Percentiles rank a stretch among this genome's conserved stretches.
These are phyloP conservation scores for Phytophthora meadii DNA, from an alignment of 352 stramenopile species.

Conservation along the genomic window DNA sequence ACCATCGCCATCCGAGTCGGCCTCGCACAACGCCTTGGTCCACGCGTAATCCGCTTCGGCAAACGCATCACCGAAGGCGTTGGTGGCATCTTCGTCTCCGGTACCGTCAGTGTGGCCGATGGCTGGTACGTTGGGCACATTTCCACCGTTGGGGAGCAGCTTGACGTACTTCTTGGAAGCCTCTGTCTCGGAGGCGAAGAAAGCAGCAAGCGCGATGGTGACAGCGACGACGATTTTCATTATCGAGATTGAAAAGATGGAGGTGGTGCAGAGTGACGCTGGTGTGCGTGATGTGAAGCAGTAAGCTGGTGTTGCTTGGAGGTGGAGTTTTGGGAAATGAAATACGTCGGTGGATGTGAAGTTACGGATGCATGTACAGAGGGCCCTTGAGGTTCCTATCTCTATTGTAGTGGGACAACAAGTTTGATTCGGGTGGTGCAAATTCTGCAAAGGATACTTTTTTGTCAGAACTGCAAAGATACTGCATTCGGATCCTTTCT, in stretches of 20 bases:
- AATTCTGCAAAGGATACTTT: too few relatives aligned
- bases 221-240: slow-evolving; percentile 2
- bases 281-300: slow-evolving; percentile 2
- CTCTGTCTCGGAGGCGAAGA: slow-evolving; percentile 11
- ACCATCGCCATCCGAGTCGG: slow-evolving; percentile 63
- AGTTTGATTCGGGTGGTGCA: too few relatives aligned
- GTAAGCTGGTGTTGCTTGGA: slow-evolving; percentile 15
- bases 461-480: too few relatives aligned
- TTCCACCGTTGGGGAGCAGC: slow-evolving; percentile 46
- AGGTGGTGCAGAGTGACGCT: neutral
- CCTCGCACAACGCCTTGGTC: slow-evolving; percentile 16
- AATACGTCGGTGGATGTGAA: neutral
- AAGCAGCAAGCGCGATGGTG: slow-evolving; percentile 4
- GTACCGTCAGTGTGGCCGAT: slow-evolving; percentile 42
- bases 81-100: slow-evolving; percentile 22
- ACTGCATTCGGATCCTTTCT: too few relatives aligned
- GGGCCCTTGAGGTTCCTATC: too few relatives aligned
- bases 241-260: neutral
- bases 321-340: slow-evolving; percentile 10
- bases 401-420: too few relatives aligned
- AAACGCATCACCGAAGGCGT: slow-evolving; percentile 42
- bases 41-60: slow-evolving; percentile 4
- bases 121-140: slow-evolving; percentile 34
- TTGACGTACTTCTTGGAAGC: slow-evolving; percentile 27
- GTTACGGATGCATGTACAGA: too few relatives aligned